Base-by-base conservation (phyloP, 1,284 basidiomycete species). In the Vanrija sp. region DNA sequence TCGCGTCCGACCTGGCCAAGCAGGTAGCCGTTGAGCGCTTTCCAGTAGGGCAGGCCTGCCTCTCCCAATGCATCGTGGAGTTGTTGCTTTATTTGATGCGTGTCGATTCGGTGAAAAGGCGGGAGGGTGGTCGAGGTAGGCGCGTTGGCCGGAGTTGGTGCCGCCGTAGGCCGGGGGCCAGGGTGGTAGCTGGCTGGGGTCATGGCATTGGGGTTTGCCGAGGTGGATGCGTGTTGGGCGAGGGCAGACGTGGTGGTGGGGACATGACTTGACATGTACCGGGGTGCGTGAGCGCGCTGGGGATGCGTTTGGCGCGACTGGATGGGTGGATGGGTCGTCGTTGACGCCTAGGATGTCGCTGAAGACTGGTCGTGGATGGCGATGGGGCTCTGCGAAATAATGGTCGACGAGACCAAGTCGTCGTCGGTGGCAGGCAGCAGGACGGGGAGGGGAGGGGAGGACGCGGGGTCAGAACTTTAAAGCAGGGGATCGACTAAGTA, bases 11-110 rank as follows among this genome's bases (percentile, higher is more conserved):
- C 47, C 58, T 72, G 71, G 19, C 72, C 75, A 8, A 72, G 57
- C 16, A 76, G 49, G 59, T 75, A 76, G 47, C 63, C 72, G 53
- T 73, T 72, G 22, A 76, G 49, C 14, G 66, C 66, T 48, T 68
- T 71, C 73, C 73, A 75, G 49, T 76, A 76, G 14, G 80, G 76
- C 25, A 88, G 67, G 12, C 88, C 78, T 60, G 87, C 86, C 42
- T 79, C 82, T 50, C 87, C 85, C 4, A 90, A 77, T 4, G 85
- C 82, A 22, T 87, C 87, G 18, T 89, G 79, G 53, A 91, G 85
- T 14, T 89, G 79, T 66, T 89, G 87, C 80, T 88, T 86, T 43
- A 83, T 82, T 27, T 83, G 77, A 7, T 67, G 62, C 1, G 63
- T 66, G 49, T 73, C 72, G n/a, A 60, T 57, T 12, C 67, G 53